Base-by-base conservation (phyloP, 2,329 filamentous ascomycete genomes). In the Tolypocladium tundrense region DNA sequence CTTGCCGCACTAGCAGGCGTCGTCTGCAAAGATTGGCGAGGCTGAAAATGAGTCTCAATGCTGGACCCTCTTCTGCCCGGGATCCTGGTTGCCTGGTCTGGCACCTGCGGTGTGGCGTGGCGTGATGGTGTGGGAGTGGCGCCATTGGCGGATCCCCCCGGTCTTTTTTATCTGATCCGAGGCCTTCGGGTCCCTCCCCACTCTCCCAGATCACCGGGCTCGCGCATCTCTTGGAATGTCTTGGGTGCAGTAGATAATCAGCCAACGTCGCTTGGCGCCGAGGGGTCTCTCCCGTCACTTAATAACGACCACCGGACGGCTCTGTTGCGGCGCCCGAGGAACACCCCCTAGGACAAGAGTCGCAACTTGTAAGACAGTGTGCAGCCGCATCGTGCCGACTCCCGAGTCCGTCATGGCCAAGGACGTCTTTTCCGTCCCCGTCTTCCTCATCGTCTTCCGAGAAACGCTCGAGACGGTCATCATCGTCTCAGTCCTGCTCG, bases 361-460 rank as follows among this genome's bases (percentile, higher is more conserved):
- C 45, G 45, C 7, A 31, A 4, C 13, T n/a, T 24, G 42, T 21
- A 10, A 14, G 14, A 16, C 37, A 13, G 11, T 11, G 37, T 10
- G 37, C 16, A 31, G 10, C 24, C 13, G 16, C 51, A 39, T 42
- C 21, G 37, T 33, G 31, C 31, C 31, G 31, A 33, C 31, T 33
- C 31, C 31, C 31, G 31, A 58, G 31, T 42, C 53, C 63, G 69
- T 55, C 62, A 86, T 82, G 75, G 85, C 86, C 70, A 79, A 81
- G 60, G 82, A 88, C 69, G 85, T 91, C 59, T 91, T 91, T 71
- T 82, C 88, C 61, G 84, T 91, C 27, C 88, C 88, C 63, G 84
- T 96, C 57, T 96, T 96, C 77, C 92, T 96, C 76, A 89, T 96
- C 70, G 86, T 90, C 74, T 94, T 96, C 70, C 86, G 91, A 68